Base-by-base conservation (phyloP, 2,329 filamentous ascomycete genomes). In the Talaromyces pinophilus region DNA sequence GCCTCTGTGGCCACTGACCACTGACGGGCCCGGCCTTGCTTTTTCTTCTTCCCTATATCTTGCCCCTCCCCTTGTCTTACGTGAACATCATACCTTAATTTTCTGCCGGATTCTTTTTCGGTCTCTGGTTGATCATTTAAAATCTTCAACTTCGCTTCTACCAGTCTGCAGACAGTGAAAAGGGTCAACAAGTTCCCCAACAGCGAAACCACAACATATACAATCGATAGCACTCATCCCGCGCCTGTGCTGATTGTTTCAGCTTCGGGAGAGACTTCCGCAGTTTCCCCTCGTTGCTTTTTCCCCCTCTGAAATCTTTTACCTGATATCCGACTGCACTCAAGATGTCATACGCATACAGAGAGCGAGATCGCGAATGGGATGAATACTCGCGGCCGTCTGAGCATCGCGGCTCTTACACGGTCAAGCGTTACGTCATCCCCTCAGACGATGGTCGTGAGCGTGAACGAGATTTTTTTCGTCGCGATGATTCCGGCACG, bases 361-460 rank as follows among this genome's bases (percentile, higher is more conserved):
- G 76, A 74, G 78, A 81, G 63, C 73, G 76, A 52, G 76, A 80
- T 42, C 76, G 77, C 30, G 76, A 79, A 62, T 81, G 77, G 73
- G 80, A 82, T 67, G 80, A 81, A 62, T 70, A 68, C 52, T 73
- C 75, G 68, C 77, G 79, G 64, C 75, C 78, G 67, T 73, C 75
- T 42, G 76, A 80, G 63, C 81, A 77, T 33, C 76, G 65, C 7
- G 75, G 78, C 68, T 84, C 83, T 71, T 85, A 83, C 69, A 86
- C 84, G 6, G 83, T 88, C 70, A 86, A 86, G 73, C 85, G 86
- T 71, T 89, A 89, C 79, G 77, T 82, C 70, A 76, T 83, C 65
- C 75, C 78, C 30, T 69, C 77, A 38, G 78, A 80, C n/a, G 78
- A 81, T 54, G 73, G 78, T 54, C 76, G 78, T 62, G 73, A 75